Percentiles rank a stretch among this genome's conserved stretches.
Evolutionary conservation across 2,329 filamentous ascomycete species (phyloP).

Genomic region (Colletotrichum costaricense): DNA sequence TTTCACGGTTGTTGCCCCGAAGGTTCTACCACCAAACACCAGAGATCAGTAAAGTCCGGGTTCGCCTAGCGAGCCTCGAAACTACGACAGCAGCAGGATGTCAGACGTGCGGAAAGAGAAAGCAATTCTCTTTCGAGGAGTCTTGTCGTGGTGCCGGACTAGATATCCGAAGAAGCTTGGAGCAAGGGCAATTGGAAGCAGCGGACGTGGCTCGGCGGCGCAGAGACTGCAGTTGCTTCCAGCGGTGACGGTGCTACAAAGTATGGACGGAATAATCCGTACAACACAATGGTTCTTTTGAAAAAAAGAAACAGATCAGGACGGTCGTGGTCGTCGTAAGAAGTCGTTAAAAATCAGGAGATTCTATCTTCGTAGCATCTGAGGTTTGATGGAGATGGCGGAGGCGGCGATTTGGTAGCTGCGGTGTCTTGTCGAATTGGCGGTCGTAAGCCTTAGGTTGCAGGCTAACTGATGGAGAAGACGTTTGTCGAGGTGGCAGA

Average conservation of each 20-base stretch:
- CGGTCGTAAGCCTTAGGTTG: not conserved
- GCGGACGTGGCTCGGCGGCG: constrained; percentile 2
- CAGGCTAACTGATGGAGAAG: not conserved
- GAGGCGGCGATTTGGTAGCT: not conserved
- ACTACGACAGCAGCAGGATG: not conserved
- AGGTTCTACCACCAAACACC: constrained; percentile 37
- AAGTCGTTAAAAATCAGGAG: constrained; percentile 27
- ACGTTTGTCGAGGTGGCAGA: constrained; percentile 8
- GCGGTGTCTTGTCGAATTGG: not conserved
- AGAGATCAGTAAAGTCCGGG: constrained; percentile 19
- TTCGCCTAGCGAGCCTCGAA: constrained; percentile 8
- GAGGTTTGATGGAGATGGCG: not conserved
- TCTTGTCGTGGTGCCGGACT: not conserved
- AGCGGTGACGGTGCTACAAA: constrained; percentile 8
- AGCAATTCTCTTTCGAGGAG: not conserved
- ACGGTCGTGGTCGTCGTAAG: constrained; percentile 33
- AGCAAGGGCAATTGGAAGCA: not conserved
- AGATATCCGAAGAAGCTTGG: not conserved
- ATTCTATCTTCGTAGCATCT: constrained; percentile 23
- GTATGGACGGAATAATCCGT: not conserved
- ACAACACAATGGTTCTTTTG: not conserved
- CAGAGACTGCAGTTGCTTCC: not conserved
- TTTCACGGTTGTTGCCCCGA: constrained; percentile 77
- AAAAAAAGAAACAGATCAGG: constrained; percentile 14
- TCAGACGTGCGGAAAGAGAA: not conserved